These are phyloP conservation scores for Colletotrichum sp. DNA, from an alignment of 2,329 filamentous ascomycete genomes.

Conservation along the genomic window DNA sequence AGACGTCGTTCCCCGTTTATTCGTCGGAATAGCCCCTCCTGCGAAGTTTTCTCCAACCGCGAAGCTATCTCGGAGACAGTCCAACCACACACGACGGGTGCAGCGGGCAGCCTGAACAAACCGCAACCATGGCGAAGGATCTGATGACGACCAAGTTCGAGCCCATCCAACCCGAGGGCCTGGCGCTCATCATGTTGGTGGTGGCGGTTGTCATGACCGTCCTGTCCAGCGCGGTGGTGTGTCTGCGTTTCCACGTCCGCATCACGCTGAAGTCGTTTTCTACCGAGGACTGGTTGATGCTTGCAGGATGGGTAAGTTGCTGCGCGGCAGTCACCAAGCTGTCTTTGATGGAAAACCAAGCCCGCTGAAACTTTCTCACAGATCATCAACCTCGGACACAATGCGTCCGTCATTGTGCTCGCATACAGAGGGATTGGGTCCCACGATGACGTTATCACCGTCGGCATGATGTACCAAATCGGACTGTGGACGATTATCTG, in stretches of 20 bases:
- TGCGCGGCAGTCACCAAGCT: neutral
- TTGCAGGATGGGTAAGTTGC: neutral
- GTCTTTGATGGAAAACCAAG: too few species aligned
- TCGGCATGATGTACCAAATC: neutral
- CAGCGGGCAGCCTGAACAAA: neutral
- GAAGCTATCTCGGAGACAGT: neutral
- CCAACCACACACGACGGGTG: neutral
- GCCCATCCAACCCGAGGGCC: neutral
- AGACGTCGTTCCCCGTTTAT: neutral
- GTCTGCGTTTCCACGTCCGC: neutral
- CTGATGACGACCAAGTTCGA: neutral
- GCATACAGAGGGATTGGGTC: neutral
- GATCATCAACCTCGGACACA: neutral
- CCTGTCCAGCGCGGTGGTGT: neutral
- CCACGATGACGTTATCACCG: neutral
- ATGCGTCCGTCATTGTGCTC: neutral
- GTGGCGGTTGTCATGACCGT: neutral
- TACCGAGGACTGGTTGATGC: neutral
- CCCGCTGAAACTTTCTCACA: neutral
- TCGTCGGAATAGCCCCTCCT: neutral
- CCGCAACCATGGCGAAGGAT: neutral
- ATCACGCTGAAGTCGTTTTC: neutral
- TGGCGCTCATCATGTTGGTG: neutral
- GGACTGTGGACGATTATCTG: constrained; percentile 8
- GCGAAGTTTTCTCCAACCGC: neutral